Evolutionary conservation across 345 rosid genomes (phyloP).

Genomic region (Hibiscus syriacus): DNA sequence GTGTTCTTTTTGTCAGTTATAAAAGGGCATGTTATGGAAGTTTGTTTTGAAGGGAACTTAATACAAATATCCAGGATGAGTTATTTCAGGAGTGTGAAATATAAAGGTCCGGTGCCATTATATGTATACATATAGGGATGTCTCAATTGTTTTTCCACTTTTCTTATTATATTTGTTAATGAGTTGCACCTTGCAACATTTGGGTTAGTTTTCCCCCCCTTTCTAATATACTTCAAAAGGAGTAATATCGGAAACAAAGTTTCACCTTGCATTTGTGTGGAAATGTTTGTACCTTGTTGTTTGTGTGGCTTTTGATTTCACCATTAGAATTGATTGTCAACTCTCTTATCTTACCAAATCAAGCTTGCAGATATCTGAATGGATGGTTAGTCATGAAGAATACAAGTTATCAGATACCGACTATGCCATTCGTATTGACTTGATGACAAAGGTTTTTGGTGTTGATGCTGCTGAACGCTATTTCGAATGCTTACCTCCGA

Average conservation of each 20-base stretch:
- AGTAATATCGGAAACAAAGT: not conserved
- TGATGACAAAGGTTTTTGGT: conserved; percentile 85
- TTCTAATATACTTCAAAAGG: not conserved
- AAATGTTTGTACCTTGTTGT: not conserved
- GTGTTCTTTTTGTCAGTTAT: not conserved
- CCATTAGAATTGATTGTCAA: conserved; percentile 2
- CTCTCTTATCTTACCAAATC: conserved; percentile 11
- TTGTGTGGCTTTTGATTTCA: not conserved
- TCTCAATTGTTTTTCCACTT: not conserved
- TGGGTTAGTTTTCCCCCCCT: not conserved
- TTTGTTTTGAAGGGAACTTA: not conserved
- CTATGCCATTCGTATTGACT: conserved; percentile 59
- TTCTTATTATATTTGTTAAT: not conserved
- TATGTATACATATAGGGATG: not conserved
- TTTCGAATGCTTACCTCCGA: conserved; percentile 53
- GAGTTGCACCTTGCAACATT: not conserved
- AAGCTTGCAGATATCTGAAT: conserved; percentile 63
- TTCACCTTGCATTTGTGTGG: not conserved
- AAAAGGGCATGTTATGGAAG: not conserved
- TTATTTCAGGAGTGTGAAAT: not conserved
- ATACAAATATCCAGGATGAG: not conserved
- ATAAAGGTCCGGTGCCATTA: not conserved
- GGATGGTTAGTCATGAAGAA: conserved; percentile 65
- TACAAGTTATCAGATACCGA: conserved; percentile 55
- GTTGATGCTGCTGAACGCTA: conserved; percentile 84